These are phyloP conservation scores for Eimeria tenella DNA, from an alignment of 169 alveolate genomes.

Conservation along the genomic window DNA sequence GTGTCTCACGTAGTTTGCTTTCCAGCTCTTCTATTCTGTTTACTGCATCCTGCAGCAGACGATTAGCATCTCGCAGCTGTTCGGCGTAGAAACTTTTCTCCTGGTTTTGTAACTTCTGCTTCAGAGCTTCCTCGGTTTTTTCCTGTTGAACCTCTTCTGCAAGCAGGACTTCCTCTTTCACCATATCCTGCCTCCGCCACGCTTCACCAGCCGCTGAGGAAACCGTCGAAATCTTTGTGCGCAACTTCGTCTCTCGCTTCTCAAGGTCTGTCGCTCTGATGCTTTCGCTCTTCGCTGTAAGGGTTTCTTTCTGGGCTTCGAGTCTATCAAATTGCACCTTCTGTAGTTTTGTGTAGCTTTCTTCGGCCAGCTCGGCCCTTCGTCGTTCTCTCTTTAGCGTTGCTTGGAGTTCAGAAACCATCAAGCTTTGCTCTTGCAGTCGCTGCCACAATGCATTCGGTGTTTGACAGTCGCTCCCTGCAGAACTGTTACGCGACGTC, in stretches of 20 bases:
- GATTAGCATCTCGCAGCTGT: not conserved
- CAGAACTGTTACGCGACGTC: slow-evolving; percentile 12
- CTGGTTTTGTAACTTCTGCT: not conserved
- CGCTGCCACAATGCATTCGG: slow-evolving; percentile 43
- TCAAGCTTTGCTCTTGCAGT: slow-evolving; percentile 24
- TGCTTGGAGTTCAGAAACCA: slow-evolving; percentile 13
- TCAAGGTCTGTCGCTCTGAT: too few relatives aligned
- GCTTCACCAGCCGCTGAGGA: too few relatives aligned
- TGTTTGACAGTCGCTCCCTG: slow-evolving; percentile 20
- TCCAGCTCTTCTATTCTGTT: not conserved
- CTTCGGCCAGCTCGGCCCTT: slow-evolving; percentile 20
- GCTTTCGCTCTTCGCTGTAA: too few relatives aligned
- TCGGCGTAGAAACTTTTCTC: not conserved
- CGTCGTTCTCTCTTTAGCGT: not conserved
- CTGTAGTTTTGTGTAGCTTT: not conserved
- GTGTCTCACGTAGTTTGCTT: not conserved
- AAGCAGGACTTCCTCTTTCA: not conserved
- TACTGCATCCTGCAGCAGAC: not conserved
- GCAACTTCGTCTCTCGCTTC: too few relatives aligned
- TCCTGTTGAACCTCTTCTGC: not conserved
- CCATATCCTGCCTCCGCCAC: not conserved
- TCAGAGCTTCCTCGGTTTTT: not conserved
- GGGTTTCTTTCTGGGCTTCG: not conserved
- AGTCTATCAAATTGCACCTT: not conserved
- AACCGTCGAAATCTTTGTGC: too few relatives aligned